Conservation (phyloP, 192 early-diverging fungal genomes). For the Coemansia sp. region DNA sequence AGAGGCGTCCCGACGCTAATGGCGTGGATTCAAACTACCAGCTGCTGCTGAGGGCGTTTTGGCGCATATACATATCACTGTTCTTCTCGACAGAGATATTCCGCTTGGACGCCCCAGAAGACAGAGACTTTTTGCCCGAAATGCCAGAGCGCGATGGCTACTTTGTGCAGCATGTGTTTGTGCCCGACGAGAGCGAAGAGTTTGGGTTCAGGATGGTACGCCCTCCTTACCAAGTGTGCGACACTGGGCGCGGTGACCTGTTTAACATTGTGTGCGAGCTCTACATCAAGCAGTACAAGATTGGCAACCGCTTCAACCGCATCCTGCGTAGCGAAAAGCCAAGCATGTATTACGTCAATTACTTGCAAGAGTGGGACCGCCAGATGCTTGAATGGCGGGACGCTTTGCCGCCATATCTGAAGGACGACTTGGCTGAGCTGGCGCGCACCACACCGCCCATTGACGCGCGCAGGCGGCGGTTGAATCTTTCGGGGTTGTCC, state of each 20-base stretch:
- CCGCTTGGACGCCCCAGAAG: constrained; percentile 46
- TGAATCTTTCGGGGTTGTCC: constrained; percentile 43
- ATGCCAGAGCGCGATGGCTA: constrained; percentile 38
- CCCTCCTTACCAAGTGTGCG: constrained; percentile 19
- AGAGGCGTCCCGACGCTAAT: constrained; percentile 3
- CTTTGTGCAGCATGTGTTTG: constrained; percentile 43
- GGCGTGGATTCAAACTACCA: constrained; percentile 49
- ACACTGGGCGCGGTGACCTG: constrained; percentile 30
- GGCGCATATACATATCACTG: constrained; percentile 38
- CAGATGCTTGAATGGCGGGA: constrained; percentile 50
- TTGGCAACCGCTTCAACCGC: constrained; percentile 47
- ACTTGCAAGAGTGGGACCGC: constrained; percentile 49
- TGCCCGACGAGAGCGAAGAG: constrained; percentile 31
- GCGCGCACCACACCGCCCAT: constrained; percentile 43
- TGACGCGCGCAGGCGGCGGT: constrained; percentile 31
- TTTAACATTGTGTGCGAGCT: constrained; percentile 39
- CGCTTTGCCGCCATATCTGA: constrained; percentile 26
- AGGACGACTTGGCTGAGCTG: constrained; percentile 26
- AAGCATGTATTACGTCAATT: constrained; percentile 31
- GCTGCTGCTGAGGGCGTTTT: constrained; percentile 42
- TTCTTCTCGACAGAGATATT: constrained; percentile 50
- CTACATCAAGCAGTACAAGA: constrained; percentile 43
- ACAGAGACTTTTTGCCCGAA: constrained; percentile 48
- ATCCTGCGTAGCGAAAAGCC: constrained; percentile 44
- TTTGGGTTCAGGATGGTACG: constrained; percentile 41